phyloP scores from a whole-genome alignment of 148 eudicot species.

The Chenopodium formosanum region DNA sequence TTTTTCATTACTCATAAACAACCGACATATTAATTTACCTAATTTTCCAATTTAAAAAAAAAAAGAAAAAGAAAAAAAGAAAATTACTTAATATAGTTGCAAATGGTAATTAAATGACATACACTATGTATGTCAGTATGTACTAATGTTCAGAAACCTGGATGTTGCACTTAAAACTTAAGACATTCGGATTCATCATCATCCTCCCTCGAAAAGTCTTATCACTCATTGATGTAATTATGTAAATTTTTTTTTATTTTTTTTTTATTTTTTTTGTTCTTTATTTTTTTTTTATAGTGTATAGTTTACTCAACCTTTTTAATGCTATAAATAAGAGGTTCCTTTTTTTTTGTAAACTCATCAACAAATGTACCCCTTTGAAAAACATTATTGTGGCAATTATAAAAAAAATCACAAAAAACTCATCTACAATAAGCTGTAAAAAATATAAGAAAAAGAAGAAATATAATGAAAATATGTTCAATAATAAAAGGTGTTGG shows the following conservation, averaged over 20 bases:
- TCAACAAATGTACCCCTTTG: neutral
- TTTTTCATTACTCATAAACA: too few relatives aligned
- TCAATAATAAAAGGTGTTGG: conserved; percentile 29
- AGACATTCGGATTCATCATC: neutral
- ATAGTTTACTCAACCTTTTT: neutral
- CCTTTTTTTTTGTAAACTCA: neutral
- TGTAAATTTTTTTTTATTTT: too few relatives aligned
- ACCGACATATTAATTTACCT: too few relatives aligned
- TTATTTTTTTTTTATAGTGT: neutral
- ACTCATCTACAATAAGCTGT: neutral
- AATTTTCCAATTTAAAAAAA: too few relatives aligned
- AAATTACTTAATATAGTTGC: too few relatives aligned
- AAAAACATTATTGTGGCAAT: neutral
- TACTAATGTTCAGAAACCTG: neutral
- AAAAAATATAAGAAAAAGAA: neutral
- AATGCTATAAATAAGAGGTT: neutral
- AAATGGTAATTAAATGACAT: neutral
- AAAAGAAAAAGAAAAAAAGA: too few relatives aligned
- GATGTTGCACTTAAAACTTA: conserved; percentile 9
- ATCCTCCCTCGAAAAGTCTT: conserved; percentile 25
- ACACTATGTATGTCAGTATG: neutral
- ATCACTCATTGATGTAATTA: conserved; percentile 16
- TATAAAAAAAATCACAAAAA: neutral
- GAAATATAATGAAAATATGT: neutral
- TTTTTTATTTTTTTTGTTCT: neutral